phyloP scores from a whole-genome alignment of 2,329 filamentous ascomycete genomes.

The Trichophyton benhamiae region DNA sequence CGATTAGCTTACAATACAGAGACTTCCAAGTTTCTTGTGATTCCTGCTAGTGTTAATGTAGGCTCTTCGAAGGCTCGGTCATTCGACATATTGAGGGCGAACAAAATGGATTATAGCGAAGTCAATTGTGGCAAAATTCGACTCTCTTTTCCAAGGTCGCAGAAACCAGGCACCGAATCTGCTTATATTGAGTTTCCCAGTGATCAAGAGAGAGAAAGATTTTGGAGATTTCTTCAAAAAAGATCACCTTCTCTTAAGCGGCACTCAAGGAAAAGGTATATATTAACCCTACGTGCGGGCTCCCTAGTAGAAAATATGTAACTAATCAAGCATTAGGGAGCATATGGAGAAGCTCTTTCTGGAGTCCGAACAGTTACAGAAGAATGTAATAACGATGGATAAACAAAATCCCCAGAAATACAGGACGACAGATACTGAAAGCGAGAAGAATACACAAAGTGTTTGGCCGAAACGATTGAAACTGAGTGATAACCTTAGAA shows the following conservation, averaged over 20 bases:
- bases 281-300: not conserved
- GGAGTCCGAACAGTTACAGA: not conserved
- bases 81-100: conserved; percentile 16
- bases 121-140: conserved; percentile 20
- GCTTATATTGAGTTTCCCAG: conserved; percentile 7
- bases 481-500: conserved; percentile 9
- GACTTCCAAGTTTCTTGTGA: not conserved
- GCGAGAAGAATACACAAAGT: not conserved
- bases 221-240: not conserved
- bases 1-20: conserved; percentile 5
- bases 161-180: not conserved
- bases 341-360: conserved; percentile 26
- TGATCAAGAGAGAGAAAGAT: conserved; percentile 2
- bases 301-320: not conserved
- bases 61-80: not conserved
- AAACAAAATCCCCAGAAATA: not conserved
- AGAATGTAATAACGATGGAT: not conserved
- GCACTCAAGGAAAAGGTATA: conserved; percentile 4
- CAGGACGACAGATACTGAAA: not conserved
- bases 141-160: conserved; percentile 18
- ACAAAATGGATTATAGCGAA: conserved; percentile 14
- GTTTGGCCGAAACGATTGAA: conserved; percentile 11
- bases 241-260: conserved; percentile 3
- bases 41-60: not conserved
- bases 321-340: conserved; percentile 16